These are phyloP conservation scores for Paspalum vaginatum DNA, from an alignment of 176 grass and related monocot species.

Conservation along the genomic window DNA sequence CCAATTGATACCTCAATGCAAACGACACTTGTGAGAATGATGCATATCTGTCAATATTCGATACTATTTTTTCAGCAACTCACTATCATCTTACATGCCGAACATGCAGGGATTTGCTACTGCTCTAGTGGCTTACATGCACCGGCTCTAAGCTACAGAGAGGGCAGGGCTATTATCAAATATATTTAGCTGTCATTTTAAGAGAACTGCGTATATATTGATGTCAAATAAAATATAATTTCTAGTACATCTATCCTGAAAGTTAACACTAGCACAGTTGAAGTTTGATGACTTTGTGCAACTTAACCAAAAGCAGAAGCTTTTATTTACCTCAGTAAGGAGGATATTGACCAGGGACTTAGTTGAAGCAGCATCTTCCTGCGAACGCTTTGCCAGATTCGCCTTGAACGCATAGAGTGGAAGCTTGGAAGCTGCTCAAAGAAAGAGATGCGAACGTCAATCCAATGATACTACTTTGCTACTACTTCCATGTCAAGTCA, in stretches of 20 bases:
- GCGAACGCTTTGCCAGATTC: conserved; percentile 16
- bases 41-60: not conserved
- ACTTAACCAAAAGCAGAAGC: not conserved
- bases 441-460: conserved; percentile 22
- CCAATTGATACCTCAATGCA: not conserved
- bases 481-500: not conserved
- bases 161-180: not conserved
- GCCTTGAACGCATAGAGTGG: conserved; percentile 76
- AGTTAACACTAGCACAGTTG: not conserved
- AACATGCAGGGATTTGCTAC: not conserved
- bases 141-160: too few relatives aligned
- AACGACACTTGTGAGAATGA: not conserved
- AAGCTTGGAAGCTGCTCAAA: conserved; percentile 74
- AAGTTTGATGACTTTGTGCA: not conserved
- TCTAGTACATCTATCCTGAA: not conserved
- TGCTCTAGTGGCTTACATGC: conserved; percentile 11
- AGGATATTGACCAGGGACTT: conserved; percentile 79
- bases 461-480: not conserved
- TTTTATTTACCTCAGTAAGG: conserved; percentile 73
- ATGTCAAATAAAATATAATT: not conserved
- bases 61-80: not conserved
- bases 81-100: not conserved
- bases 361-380: conserved; percentile 28
- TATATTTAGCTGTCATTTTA: not conserved
- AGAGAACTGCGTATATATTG: not conserved